These are phyloP conservation scores for Blastobotrys robertii DNA, from an alignment of 805 yeast species.

Conservation along the genomic window DNA sequence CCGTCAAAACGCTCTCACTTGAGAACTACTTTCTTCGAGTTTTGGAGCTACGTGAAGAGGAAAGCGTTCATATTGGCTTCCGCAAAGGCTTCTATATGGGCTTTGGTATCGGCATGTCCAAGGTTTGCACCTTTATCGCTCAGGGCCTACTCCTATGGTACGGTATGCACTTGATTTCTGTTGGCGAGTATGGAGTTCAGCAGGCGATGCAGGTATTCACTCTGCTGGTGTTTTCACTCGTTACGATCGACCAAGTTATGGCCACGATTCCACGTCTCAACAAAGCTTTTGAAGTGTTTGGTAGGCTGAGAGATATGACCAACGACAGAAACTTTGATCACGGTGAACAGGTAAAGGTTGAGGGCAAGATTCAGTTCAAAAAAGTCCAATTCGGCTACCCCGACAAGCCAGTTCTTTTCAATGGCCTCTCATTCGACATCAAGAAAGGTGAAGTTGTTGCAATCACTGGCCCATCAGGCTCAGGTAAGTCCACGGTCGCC, in stretches of 20 bases:
- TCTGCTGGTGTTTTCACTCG: slow-evolving; percentile 61
- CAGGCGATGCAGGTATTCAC: slow-evolving; percentile 62
- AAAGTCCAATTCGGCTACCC: slow-evolving; percentile 35
- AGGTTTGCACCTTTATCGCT: slow-evolving; percentile 45
- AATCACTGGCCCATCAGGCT: slow-evolving; percentile 78
- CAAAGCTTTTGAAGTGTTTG: slow-evolving; percentile 46
- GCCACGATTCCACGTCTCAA: slow-evolving; percentile 68
- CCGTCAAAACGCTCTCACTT: slow-evolving; percentile 51
- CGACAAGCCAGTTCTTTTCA: slow-evolving; percentile 28
- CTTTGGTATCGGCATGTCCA: slow-evolving; percentile 51
- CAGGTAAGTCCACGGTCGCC: slow-evolving; percentile 79
- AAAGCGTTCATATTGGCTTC: slow-evolving; percentile 33
- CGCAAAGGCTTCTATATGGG: slow-evolving; percentile 55
- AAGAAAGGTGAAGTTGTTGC: slow-evolving; percentile 45
- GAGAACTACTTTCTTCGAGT: slow-evolving; percentile 36
- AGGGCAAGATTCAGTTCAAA: slow-evolving; percentile 29
- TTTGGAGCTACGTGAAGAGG: slow-evolving; percentile 26
- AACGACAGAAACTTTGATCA: background rate
- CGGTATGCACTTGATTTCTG: slow-evolving; percentile 64
- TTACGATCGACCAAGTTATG: slow-evolving; percentile 50
- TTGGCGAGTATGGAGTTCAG: slow-evolving; percentile 42
- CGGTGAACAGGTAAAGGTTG: background rate
- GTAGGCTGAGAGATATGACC: background rate
- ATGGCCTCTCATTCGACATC: slow-evolving; percentile 36
- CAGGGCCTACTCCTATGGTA: slow-evolving; percentile 70